These are phyloP conservation scores for Mycosarcoma maydis DNA, from an alignment of 1,284 basidiomycete genomes.

Conservation along the genomic window DNA sequence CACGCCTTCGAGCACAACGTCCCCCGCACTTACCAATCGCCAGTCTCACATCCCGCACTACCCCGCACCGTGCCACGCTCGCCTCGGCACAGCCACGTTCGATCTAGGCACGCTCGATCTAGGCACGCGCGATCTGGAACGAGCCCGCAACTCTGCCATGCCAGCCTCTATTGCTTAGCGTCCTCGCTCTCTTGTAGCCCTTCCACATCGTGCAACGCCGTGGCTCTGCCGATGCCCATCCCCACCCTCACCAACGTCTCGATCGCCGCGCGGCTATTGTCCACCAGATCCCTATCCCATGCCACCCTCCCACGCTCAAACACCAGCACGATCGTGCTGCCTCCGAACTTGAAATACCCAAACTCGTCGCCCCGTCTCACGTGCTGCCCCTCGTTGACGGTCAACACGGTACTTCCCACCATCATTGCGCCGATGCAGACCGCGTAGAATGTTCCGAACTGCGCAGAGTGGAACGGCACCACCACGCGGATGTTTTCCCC, in stretches of 20 bases:
- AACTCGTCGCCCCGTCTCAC: conserved; percentile 87
- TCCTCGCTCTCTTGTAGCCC: background rate
- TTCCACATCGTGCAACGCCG: background rate
- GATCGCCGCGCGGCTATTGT: conserved; percentile 74
- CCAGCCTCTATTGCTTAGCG: background rate
- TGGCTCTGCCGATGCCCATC: conserved; percentile 53
- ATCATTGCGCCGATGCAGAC: conserved; percentile 70
- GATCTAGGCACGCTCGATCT: too few species aligned
- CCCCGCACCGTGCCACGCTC: too few species aligned
- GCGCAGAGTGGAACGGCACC: conserved; percentile 66
- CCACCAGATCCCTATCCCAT: conserved; percentile 90
- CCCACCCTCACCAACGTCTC: conserved; percentile 79
- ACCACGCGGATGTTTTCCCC: conserved; percentile 81
- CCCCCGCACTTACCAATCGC: too few species aligned
- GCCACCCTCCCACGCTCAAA: conserved; percentile 78
- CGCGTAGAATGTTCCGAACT: conserved; percentile 41
- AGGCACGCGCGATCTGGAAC: too few species aligned
- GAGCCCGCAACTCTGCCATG: too few species aligned
- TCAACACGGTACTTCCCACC: conserved; percentile 77
- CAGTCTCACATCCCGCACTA: too few species aligned
- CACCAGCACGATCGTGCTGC: conserved; percentile 59
- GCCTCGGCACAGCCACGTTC: too few species aligned
- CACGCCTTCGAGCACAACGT: too few species aligned
- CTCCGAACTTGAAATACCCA: conserved; percentile 71
- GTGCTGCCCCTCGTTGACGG: conserved; percentile 81